These are phyloP conservation scores for Cyclotella sp. DNA, from an alignment of 108 stramenopile genomes.

Conservation along the genomic window DNA sequence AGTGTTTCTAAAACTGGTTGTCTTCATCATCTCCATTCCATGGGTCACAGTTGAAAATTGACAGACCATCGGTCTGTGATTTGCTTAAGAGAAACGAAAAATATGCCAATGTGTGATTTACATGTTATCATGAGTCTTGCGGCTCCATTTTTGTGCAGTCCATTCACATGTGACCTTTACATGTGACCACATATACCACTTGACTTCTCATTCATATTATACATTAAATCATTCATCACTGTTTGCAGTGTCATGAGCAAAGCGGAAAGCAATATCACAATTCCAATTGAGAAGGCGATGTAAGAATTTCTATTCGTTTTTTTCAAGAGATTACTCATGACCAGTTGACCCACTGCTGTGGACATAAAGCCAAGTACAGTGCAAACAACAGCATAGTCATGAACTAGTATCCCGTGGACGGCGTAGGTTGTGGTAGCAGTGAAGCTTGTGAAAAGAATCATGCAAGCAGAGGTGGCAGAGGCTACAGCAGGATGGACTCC, in stretches of 20 bases:
- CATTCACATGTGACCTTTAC: conserved; percentile 24
- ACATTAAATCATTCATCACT: conserved; percentile 31
- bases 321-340: conserved; percentile 81
- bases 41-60: too few relatives aligned
- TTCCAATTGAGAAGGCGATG: conserved; percentile 94
- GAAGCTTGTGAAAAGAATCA: conserved; percentile 94
- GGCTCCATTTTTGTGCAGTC: not conserved
- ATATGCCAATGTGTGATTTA: too few relatives aligned
- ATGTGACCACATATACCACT: conserved; percentile 23
- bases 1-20: too few relatives aligned
- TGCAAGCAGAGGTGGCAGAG: conserved; percentile 87
- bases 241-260: conserved; percentile 78
- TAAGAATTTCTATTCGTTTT: conserved; percentile 90
- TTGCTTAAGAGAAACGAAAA: too few relatives aligned
- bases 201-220: conserved; percentile 33
- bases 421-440: conserved; percentile 90
- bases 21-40: too few relatives aligned
- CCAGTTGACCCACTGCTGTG: conserved; percentile 84
- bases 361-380: conserved; percentile 86
- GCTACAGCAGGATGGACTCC: conserved; percentile 94
- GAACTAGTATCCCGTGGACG: conserved; percentile 89
- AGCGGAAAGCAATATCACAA: conserved; percentile 85
- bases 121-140: too few relatives aligned
- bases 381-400: conserved; percentile 87
- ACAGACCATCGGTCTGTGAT: too few relatives aligned